Evolutionary conservation across 345 rosid genomes (phyloP).

Genomic region (Rhizophora apiculata): DNA sequence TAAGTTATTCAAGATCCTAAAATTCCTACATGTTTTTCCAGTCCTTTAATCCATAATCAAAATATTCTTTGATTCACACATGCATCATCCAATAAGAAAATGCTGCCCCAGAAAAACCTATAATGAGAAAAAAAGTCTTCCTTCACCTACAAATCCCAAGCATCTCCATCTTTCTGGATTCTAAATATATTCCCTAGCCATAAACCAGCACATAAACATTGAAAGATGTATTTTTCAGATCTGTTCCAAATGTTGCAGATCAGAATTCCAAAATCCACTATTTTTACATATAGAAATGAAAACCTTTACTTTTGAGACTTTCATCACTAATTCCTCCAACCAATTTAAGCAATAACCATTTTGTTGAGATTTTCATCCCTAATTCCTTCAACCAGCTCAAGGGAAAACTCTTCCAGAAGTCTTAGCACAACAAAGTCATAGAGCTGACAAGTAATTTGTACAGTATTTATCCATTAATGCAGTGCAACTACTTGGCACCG

Average conservation of each 20-base stretch:
- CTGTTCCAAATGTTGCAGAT: no score
- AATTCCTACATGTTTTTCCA: not conserved
- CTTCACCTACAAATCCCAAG: no score
- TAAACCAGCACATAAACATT: no score
- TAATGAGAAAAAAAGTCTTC: not conserved
- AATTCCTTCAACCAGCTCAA: not conserved
- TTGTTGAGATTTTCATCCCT: conserved; percentile 6
- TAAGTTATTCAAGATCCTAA: not conserved
- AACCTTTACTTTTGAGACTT: not conserved
- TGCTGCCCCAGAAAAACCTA: not conserved
- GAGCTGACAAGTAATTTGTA: not conserved
- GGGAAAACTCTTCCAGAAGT: not conserved
- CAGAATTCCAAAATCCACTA: not conserved
- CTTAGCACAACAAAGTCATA: not conserved
- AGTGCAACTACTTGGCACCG: not conserved
- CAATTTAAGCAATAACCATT: not conserved
- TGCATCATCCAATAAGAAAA: not conserved
- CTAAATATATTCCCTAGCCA: no score
- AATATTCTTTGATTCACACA: not conserved
- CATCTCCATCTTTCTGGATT: no score
- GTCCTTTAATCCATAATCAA: not conserved
- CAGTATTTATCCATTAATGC: not conserved
- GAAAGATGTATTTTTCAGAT: no score
- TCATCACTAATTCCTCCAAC: not conserved
- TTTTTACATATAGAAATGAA: not conserved